Evolutionary conservation across 176 grass and related monocot genomes (phyloP), one percentile per base, ranked within the genome.

Genomic region (Typha latifolia): DNA sequence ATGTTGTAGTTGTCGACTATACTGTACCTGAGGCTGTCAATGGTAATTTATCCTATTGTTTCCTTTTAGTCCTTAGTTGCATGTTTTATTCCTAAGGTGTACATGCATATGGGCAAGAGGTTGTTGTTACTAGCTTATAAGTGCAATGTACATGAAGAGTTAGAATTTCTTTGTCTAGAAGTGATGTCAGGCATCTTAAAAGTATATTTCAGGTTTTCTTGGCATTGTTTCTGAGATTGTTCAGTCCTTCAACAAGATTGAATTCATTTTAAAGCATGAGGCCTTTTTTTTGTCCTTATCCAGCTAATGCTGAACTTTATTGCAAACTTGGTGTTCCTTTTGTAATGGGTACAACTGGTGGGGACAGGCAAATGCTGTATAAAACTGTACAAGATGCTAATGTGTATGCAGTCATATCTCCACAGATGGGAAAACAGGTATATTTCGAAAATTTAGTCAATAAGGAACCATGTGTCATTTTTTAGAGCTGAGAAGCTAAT

Each of bases 321-420:
- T 92, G 93, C 82, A 90, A 97, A 51, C 56, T 92, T 63, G 88
- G 93, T 57, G 80, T 97, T 64, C 83, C 88, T 32, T 97, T 97
- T 92, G 85, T 97, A 48, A 90, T 97, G 93, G 93, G 85, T 61
- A 97, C 93, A 82, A 89, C 85, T 67, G 93, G 88, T 11, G 93
- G 88, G 67, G 67, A 97, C 48, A 77, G 51, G 59, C 20, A 84
- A 47, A 62, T 80, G 72, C 78, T 92, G 20, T 80, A 89, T 43
- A 87, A 86, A 84, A 76, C 93, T 20, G 83, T 97, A 49, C 77
- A 80, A 78, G 84, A 82, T 84, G 87, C 88, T 74, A 77, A 87
- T 68, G 84, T 71, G 2, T 92, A 90, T 74, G 93, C 88, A 47
- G 72, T 92, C 49, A 87, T 97, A 79, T 97, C 88, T 78, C 93